Conservation (phyloP, 2,329 filamentous ascomycete genomes). For the Colletotrichum sp. region DNA sequence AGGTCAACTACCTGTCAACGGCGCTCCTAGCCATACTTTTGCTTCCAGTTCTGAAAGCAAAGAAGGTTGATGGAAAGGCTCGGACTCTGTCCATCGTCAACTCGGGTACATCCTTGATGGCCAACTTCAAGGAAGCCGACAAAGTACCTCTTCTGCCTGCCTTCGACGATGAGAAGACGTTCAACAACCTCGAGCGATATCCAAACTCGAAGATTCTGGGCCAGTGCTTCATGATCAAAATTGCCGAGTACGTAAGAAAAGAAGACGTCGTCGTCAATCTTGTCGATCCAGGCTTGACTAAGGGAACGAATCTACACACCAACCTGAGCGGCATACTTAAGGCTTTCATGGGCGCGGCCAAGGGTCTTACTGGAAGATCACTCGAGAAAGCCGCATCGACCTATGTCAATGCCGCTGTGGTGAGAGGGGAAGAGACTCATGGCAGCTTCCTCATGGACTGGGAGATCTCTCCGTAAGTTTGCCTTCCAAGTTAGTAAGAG, state of each 20-base stretch:
- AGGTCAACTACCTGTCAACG: slow-evolving; percentile 59
- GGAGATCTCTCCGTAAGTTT: slow-evolving; percentile 47
- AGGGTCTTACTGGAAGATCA: slow-evolving; percentile 29
- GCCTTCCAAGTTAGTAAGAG: neutral
- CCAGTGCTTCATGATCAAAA: slow-evolving; percentile 37
- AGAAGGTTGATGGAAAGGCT: slow-evolving; percentile 21
- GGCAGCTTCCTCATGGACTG: slow-evolving; percentile 53
- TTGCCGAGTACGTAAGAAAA: slow-evolving; percentile 38
- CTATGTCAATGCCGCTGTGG: slow-evolving; percentile 48
- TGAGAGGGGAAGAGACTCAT: slow-evolving; percentile 52
- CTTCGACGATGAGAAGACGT: slow-evolving; percentile 32
- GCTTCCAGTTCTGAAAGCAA: slow-evolving; percentile 35
- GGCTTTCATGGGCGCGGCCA: slow-evolving; percentile 1
- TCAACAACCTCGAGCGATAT: slow-evolving; percentile 26
- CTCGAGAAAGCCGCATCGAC: slow-evolving; percentile 44
- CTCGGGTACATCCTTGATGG: slow-evolving; percentile 29
- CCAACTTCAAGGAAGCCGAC: slow-evolving; percentile 27
- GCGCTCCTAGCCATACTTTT: slow-evolving; percentile 46
- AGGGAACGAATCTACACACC: slow-evolving; percentile 45
- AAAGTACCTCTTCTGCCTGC: slow-evolving; percentile 25
- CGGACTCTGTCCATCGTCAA: slow-evolving; percentile 33
- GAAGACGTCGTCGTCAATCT: slow-evolving; percentile 50
- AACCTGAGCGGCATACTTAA: slow-evolving; percentile 19
- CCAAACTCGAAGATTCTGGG: slow-evolving; percentile 32
- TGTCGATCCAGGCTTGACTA: slow-evolving; percentile 48